A percentile compares a stretch with the other conserved stretches of the same genome.
phyloP scores from a whole-genome alignment of 495 filamentous ascomycete species.

The Saxophila tyrrhenica region DNA sequence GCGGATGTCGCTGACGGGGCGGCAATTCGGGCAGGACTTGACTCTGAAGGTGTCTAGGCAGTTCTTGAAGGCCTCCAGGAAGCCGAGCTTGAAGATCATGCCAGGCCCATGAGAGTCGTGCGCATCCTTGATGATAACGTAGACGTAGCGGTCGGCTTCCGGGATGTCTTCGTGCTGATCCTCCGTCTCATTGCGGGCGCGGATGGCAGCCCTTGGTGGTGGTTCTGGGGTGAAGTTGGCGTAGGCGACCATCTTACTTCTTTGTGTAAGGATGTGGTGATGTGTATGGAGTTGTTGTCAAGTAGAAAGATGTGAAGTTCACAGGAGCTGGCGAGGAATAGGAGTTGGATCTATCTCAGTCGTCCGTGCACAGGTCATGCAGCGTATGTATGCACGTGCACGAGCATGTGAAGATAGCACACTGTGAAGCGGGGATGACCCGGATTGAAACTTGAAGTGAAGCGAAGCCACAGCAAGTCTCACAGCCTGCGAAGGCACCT shows the following conservation, averaged over 20 bases:
- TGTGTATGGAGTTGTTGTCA: neutral
- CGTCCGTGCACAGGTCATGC: neutral
- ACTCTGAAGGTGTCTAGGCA: neutral
- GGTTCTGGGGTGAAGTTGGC: neutral
- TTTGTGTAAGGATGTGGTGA: neutral
- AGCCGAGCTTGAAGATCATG: neutral
- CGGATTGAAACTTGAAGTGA: neutral
- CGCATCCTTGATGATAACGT: neutral
- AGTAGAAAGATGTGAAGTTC: too few relatives aligned
- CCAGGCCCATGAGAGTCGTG: neutral
- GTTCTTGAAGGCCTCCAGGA: slow-evolving; percentile 1
- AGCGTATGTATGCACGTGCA: too few relatives aligned
- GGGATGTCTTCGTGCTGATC: neutral
- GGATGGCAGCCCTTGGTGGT: neutral
- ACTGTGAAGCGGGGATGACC: neutral
- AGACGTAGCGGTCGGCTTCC: neutral
- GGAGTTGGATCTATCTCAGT: too few relatives aligned
- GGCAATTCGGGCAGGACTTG: neutral
- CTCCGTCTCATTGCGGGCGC: neutral
- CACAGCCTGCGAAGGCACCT: neutral
- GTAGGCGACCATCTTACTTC: neutral
- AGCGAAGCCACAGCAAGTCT: neutral
- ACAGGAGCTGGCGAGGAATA: neutral
- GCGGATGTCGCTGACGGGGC: neutral
- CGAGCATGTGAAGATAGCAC: neutral